These are phyloP conservation scores for Hypoxylon sp. DNA, from an alignment of 2,329 filamentous ascomycete species.

Conservation along the genomic window DNA sequence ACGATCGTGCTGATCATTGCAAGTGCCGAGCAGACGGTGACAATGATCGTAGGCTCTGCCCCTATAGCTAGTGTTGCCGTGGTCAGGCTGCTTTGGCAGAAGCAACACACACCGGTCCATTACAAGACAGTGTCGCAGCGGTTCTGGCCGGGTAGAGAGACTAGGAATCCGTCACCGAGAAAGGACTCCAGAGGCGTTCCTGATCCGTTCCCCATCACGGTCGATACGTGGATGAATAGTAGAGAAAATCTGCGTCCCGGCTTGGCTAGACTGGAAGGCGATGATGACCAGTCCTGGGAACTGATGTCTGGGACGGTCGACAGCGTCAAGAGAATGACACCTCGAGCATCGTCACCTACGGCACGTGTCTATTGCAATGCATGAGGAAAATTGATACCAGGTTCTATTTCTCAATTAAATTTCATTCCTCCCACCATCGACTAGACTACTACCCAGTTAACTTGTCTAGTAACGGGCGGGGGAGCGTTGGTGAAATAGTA, in stretches of 20 bases:
- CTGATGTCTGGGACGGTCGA: background rate
- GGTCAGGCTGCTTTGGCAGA: conserved; percentile 25
- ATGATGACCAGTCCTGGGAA: conserved; percentile 7
- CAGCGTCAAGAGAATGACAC: conserved; percentile 5
- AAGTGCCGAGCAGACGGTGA: conserved; percentile 35
- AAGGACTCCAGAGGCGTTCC: background rate
- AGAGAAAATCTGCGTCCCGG: conserved; percentile 2
- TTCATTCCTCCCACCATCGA: too few relatives aligned
- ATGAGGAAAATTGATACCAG: background rate
- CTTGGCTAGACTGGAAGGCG: conserved; percentile 1
- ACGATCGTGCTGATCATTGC: conserved; percentile 37
- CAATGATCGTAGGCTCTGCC: conserved; percentile 37
- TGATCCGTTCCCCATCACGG: conserved; percentile 16
- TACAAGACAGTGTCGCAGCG: conserved; percentile 25
- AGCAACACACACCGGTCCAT: background rate
- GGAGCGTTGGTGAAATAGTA: too few relatives aligned
- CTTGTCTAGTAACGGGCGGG: too few relatives aligned
- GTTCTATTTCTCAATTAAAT: too few relatives aligned
- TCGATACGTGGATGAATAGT: conserved; percentile 1
- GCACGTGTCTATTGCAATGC: background rate
- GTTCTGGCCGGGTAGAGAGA: conserved; percentile 29
- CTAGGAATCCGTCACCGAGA: background rate
- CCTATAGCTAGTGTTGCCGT: conserved; percentile 34
- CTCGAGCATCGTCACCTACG: background rate
- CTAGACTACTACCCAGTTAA: too few relatives aligned